Base-by-base conservation (phyloP, 306 rosid genomes). In the Vigna unguiculata region DNA sequence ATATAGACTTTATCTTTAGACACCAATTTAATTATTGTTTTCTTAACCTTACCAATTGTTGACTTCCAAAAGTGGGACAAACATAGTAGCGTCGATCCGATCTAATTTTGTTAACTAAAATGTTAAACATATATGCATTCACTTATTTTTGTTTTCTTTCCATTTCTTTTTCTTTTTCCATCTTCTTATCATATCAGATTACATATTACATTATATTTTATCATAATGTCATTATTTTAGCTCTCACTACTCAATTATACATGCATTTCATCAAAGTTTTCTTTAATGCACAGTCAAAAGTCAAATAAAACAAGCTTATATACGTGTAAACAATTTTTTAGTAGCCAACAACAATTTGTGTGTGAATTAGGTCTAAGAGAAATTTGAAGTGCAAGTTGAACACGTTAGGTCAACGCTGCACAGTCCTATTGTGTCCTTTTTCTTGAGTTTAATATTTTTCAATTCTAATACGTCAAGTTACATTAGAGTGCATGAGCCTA, bases 401-500 rank as follows among this genome's bases (percentile, higher is more conserved):
- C 75, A 78, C 79, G 78, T 80, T 58, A 80, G 85, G 89, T 88
- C 90, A 90, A 88, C 90, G 82, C 74, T 73, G 52, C 79, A 84
- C 88, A 81, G 85, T 86, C 20, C 61, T 43, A 15, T 15, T 75
- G 82, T 47, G 71, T 82, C 70, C 59, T 64, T 78, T 90, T 75
- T 73, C 79, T 65, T 62, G 11, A 47, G 21, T 48, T 67, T 58
- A 59, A 43, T 61, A 34, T 4, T 80, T 74, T 80, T 75, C 24
- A 62, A 65, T 69, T 22, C 25, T 28, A 48, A 76, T 64, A 69
- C 77, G 71, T 77, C 74, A 82, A 75, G 59, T 38, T 84, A 86
- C 90, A 82, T 87, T 85, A 81, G 85, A 86, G 82, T 87, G 60
- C 87, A 83, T 71, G 83, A 84, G 80, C 90, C 94, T 84, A 80